Conservation (phyloP, 352 stramenopile genomes). For the Pythium guiyangense region DNA sequence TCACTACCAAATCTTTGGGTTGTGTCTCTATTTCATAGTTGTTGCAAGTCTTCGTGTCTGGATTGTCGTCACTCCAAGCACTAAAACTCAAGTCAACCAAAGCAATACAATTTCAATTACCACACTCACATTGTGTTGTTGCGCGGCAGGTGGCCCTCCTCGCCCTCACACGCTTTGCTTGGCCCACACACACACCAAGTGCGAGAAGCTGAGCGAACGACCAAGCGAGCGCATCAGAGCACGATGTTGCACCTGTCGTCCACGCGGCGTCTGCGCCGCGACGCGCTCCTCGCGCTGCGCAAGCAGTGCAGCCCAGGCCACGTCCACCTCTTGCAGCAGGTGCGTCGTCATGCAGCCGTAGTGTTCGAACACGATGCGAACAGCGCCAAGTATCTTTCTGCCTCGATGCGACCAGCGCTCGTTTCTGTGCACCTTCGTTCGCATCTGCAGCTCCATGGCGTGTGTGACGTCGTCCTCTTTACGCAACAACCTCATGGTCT, state of each 20-base stretch:
- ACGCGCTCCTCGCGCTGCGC: constrained; percentile 44
- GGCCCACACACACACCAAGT: not conserved
- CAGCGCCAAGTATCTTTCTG: not conserved
- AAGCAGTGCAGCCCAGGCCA: constrained; percentile 51
- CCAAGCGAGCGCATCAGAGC: constrained; percentile 4
- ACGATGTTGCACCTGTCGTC: constrained; percentile 35
- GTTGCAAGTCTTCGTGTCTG: too few relatives aligned
- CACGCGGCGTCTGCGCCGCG: constrained; percentile 60
- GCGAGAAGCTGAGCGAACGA: not conserved
- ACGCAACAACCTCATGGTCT: not conserved
- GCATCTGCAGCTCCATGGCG: not conserved
- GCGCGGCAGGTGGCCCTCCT: not conserved
- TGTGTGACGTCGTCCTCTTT: not conserved
- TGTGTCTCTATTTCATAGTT: too few relatives aligned
- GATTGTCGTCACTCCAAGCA: too few relatives aligned
- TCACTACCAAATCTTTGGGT: not conserved
- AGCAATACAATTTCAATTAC: not conserved
- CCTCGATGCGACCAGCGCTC: not conserved
- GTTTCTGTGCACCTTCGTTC: not conserved
- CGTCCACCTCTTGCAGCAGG: constrained; percentile 73
- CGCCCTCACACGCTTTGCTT: not conserved
- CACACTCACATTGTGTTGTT: not conserved
- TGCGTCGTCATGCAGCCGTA: constrained; percentile 16
- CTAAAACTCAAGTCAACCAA: not conserved
- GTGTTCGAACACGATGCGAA: not conserved